Evolutionary conservation across 164 flowering plant species (phyloP).

Genomic region (Vitis labrusca): DNA sequence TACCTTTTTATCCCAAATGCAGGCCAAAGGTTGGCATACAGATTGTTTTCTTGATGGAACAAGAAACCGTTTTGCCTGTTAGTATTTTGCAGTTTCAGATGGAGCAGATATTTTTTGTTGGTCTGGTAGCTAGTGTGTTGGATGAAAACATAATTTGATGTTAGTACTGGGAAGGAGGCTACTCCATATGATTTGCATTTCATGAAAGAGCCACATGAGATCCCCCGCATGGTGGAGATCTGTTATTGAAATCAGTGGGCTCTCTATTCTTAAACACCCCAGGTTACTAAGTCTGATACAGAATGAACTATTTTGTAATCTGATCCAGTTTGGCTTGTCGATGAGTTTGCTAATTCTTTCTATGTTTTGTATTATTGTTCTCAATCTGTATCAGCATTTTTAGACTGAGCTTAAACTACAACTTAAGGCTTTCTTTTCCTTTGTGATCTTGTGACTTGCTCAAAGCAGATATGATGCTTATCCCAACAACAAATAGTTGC

Average conservation of each 20-base stretch:
- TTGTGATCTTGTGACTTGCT: too few relatives aligned
- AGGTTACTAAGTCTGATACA: neutral
- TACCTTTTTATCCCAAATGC: slow-evolving; percentile 59
- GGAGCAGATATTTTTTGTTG: too few relatives aligned
- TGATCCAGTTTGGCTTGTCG: slow-evolving; percentile 28
- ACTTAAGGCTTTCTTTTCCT: neutral
- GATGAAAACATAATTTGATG: too few relatives aligned
- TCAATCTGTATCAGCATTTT: slow-evolving; percentile 24
- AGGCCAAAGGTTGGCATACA: slow-evolving; percentile 27
- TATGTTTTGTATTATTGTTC: slow-evolving; percentile 22
- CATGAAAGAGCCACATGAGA: slow-evolving; percentile 24
- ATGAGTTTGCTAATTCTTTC: slow-evolving; percentile 26
- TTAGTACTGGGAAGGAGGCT: too few relatives aligned
- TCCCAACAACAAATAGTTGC: too few relatives aligned
- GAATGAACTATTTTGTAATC: neutral
- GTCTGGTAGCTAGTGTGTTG: too few relatives aligned
- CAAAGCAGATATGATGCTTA: too few relatives aligned
- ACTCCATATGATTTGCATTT: slow-evolving; percentile 8
- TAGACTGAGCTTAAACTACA: slow-evolving; percentile 24
- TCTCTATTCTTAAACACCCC: slow-evolving; percentile 20
- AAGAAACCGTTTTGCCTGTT: slow-evolving; percentile 76
- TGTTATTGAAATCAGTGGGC: slow-evolving; percentile 26
- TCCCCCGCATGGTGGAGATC: slow-evolving; percentile 32
- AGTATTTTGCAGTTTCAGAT: slow-evolving; percentile 6
- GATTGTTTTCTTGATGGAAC: slow-evolving; percentile 79